Evolutionary conservation across 148 eudicot species (phyloP), one percentile per base, ranked within the genome.

Genomic region (Vaccinium macrocarpon): DNA sequence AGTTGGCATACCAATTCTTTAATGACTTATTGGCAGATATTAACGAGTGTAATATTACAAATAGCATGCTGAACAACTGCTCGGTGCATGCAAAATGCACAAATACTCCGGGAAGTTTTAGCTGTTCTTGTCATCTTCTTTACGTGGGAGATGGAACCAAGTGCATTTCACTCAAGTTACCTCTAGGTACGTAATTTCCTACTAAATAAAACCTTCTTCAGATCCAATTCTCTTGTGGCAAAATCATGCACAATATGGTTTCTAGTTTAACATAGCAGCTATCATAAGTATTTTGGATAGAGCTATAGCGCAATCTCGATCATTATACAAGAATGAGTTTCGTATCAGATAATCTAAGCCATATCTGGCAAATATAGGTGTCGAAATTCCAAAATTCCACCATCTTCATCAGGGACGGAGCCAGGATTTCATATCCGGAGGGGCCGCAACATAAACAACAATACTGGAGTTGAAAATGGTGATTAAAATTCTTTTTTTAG

Each of bases 101-200:
- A 10, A 82, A 86, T 74, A 53, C 48, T 4, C 82, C 85, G 0
- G 85, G 88, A 57, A 82, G 72, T 82, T 84, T 21, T 48, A 25
- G 25, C 3, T 84, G 86, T 82, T 48, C 66, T 56, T 87, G 86
- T 57, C n/a, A 25, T 7, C 13, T 55, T 53, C 76, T 64, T 52
- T 79, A 84, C 78, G 29, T 8, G 12, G 89, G 89, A 1, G 84
- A 87, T 81, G 89, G 86, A n/a, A n/a, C 64, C 64, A 9, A 76
- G 6, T 42, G 46, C 46, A 27, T 81, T 84, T 48, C 84, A 0
- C 46, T 75, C 23, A 84, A 87, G 51, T 75, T 87, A 23, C 38
- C 82, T 14, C 71, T 87, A 74, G 88, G 88, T 87, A 81, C 14
- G 13, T 64, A 0, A 29, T 9, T 59, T 3, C n/a, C 66, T 18